phyloP scores from a whole-genome alignment of 805 yeast species.

The Wickerhamiella kurtzmanii region DNA sequence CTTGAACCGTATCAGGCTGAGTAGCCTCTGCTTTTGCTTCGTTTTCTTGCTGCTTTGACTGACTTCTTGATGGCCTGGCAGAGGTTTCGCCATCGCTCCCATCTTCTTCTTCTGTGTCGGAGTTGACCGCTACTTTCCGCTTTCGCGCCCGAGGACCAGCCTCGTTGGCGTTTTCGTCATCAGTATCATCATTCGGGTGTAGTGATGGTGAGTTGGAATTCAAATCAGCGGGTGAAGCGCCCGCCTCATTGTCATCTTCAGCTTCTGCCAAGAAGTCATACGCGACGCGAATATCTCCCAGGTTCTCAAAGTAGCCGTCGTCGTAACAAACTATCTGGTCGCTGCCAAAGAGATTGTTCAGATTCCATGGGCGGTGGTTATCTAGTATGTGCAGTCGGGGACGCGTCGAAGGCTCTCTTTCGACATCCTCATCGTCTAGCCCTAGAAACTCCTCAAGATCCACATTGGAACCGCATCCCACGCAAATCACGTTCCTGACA shows the following conservation, averaged over 20 bases:
- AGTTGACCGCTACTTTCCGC: slow-evolving; percentile 11
- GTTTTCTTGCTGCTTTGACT: slow-evolving; percentile 12
- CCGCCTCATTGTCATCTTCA: slow-evolving; percentile 22
- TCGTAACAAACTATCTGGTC: slow-evolving; percentile 65
- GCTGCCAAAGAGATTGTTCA: slow-evolving; percentile 82
- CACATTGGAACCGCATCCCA: slow-evolving; percentile 91
- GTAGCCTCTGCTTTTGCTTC: slow-evolving; percentile 18
- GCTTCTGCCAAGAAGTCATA: slow-evolving; percentile 33
- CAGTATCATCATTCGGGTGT: slow-evolving; percentile 9
- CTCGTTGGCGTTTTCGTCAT: slow-evolving; percentile 12
- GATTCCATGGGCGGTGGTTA: slow-evolving; percentile 92
- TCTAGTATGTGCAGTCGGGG: slow-evolving; percentile 71
- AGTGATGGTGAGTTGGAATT: not conserved
- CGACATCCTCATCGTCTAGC: slow-evolving; percentile 21
- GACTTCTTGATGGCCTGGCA: not conserved
- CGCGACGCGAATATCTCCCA: slow-evolving; percentile 46
- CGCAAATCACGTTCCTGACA: slow-evolving; percentile 56
- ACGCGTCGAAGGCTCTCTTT: not conserved
- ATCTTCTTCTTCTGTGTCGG: not conserved
- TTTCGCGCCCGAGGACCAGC: not conserved
- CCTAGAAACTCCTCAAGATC: slow-evolving; percentile 54
- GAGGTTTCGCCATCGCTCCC: too few species aligned
- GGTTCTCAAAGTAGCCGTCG: slow-evolving; percentile 61
- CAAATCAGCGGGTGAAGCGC: slow-evolving; percentile 1
- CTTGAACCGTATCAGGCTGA: not conserved